Percentiles rank a stretch among this genome's conserved stretches.
Conservation (phyloP, 1,284 basidiomycete species). For the Leucoagaricus sp. region DNA sequence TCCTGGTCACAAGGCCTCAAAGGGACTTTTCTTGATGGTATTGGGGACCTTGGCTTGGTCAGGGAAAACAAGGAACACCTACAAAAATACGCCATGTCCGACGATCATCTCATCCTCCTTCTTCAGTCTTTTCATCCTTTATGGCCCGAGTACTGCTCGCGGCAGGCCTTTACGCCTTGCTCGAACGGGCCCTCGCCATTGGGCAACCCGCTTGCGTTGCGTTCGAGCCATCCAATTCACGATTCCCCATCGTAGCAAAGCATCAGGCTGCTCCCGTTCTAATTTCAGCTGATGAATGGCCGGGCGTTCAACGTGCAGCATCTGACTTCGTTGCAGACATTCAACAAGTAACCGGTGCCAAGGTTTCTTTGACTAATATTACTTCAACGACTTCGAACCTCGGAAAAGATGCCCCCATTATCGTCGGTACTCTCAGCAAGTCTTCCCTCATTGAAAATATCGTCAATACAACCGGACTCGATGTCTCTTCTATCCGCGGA, state of each 20-base stretch:
- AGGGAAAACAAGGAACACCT: neutral
- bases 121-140: neutral
- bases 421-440: slow-evolving; percentile 67
- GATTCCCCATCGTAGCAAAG: slow-evolving; percentile 44
- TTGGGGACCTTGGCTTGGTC: neutral
- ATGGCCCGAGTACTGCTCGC: slow-evolving; percentile 8
- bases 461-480: slow-evolving; percentile 52
- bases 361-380: slow-evolving; percentile 48
- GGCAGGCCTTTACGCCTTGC: slow-evolving; percentile 12
- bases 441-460: slow-evolving; percentile 58
- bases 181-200: slow-evolving; percentile 27
- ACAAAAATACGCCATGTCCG: slow-evolving; percentile 7
- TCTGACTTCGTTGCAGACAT: slow-evolving; percentile 64
- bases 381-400: slow-evolving; percentile 31
- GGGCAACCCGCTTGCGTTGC: slow-evolving; percentile 41
- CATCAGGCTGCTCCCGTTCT: slow-evolving; percentile 51
- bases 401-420: slow-evolving; percentile 42
- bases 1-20: slow-evolving; percentile 8
- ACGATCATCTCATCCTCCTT: neutral
- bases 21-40: neutral
- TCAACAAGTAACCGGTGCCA: slow-evolving; percentile 55
- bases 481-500: slow-evolving; percentile 58
- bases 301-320: slow-evolving; percentile 64
- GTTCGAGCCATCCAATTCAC: slow-evolving; percentile 33
- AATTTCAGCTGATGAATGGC: slow-evolving; percentile 59